Base-by-base conservation (phyloP, 352 stramenopile species). In the Phytophthora agathidicida region DNA sequence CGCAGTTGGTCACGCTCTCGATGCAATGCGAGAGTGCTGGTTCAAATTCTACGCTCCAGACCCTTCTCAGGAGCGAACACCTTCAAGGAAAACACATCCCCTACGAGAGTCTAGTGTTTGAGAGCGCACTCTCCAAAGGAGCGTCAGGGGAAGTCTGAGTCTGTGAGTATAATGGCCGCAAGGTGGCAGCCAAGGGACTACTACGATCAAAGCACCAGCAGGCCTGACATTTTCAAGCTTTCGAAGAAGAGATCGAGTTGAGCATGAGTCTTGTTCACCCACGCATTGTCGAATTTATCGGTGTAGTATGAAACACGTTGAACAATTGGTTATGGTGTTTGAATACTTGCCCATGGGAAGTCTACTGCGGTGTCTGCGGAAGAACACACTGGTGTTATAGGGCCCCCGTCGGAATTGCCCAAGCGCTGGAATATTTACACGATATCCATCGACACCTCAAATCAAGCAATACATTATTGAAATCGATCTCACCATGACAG, bases 391-490 rank as follows among this genome's bases (percentile, higher is more conserved):
- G 31, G 70, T 71, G 10, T 36, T 80, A 4, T 63, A 66, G 5
- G 68, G 71, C 16, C 56, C 1, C 65, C 11, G 32, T 77, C n/a
- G 65, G 62, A 1, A 57, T 80, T 20, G 49, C 55, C 8, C 45
- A 47, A 16, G 71, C 71, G 4, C 22, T 80, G 9, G 52, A 50
- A 23, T 80, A 77, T 44, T 31, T 75, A 22, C 72, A 78, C 48
- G 16, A 2, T 4, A 77, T 80, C 33, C 71, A 77, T 51, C 60
- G 60, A 13, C 51, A 68, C 16, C 19, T 64, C 8, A 68, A 68
- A 14, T 63, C 52, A 1, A 68, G 35, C 47, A 96, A 94, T 52
- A 75, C 94, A 22, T 62, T 96, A 28, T 63, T 96, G 27, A 33
- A 1, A 43, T 47, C 22, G 59, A 67, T 16, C 16, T 50, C 14